Percentiles rank a stretch among this genome's conserved stretches.
Evolutionary conservation across 441 rosid species (phyloP).

Genomic region (Bruguiera hainesii): DNA sequence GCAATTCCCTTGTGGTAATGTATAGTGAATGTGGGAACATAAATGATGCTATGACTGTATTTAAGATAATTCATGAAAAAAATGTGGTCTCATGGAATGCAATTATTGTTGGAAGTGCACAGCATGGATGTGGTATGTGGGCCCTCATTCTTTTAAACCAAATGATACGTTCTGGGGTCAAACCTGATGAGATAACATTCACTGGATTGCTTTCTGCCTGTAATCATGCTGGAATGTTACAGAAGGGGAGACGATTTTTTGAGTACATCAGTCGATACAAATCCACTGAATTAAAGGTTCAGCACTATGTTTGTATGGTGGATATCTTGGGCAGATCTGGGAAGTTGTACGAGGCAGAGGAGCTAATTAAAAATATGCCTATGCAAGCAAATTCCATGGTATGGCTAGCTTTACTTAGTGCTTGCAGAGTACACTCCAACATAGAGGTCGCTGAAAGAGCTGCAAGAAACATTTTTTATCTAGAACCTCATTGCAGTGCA

Average conservation of each 20-base stretch:
- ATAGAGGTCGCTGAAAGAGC: constrained; percentile 52
- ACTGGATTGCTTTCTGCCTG: constrained; percentile 72
- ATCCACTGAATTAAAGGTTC: constrained; percentile 44
- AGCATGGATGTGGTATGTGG: constrained; percentile 62
- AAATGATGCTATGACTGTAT: constrained; percentile 43
- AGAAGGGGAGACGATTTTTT: constrained; percentile 57
- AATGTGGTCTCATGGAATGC: constrained; percentile 76
- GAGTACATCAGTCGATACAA: constrained; percentile 34
- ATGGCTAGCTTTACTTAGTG: constrained; percentile 62
- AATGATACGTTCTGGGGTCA: constrained; percentile 55
- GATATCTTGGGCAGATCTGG: constrained; percentile 67
- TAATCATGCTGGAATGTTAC: constrained; percentile 57
- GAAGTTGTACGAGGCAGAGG: constrained; percentile 51
- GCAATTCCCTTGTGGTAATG: constrained; percentile 72
- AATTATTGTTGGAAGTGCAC: constrained; percentile 62
- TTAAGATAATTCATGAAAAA: constrained; percentile 39
- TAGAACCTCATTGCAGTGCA: constrained; percentile 56
- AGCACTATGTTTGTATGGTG: constrained; percentile 72
- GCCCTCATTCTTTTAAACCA: constrained; percentile 46
- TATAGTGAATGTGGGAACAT: constrained; percentile 54
- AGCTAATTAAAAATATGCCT: constrained; percentile 47
- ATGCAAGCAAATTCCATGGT: constrained; percentile 50
- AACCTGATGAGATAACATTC: constrained; percentile 70
- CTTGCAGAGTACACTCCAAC: constrained; percentile 56
- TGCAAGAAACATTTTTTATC: constrained; percentile 34